These are phyloP conservation scores for Basidiobolus heterosporus DNA, from an alignment of 371 early-diverging fungal species.

Conservation along the genomic window DNA sequence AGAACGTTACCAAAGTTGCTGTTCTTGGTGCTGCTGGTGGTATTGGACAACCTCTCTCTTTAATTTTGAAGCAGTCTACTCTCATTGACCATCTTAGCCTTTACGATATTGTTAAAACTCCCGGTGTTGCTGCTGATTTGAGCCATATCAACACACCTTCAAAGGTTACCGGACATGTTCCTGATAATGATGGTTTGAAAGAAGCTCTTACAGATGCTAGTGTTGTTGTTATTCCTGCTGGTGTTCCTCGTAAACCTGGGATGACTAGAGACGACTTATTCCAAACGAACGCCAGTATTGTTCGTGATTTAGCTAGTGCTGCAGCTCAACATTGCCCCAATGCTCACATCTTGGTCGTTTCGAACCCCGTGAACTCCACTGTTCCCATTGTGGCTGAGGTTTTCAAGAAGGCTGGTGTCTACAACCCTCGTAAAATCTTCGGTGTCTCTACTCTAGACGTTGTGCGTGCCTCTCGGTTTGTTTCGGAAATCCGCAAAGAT, in stretches of 20 bases:
- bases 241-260: slow-evolving; percentile 80
- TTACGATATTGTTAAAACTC: slow-evolving; percentile 59
- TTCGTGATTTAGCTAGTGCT: slow-evolving; percentile 58
- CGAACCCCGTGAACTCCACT: slow-evolving; percentile 88
- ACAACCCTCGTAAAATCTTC: slow-evolving; percentile 63
- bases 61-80: slow-evolving; percentile 63
- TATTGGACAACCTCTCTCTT: slow-evolving; percentile 82
- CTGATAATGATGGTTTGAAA: slow-evolving; percentile 32
- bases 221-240: slow-evolving; percentile 87
- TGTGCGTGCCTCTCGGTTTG: slow-evolving; percentile 75
- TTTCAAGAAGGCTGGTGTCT: slow-evolving; percentile 59
- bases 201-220: slow-evolving; percentile 51
- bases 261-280: slow-evolving; percentile 84
- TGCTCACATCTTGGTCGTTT: slow-evolving; percentile 66
- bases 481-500: slow-evolving; percentile 31
- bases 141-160: slow-evolving; percentile 55
- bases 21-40: slow-evolving; percentile 78
- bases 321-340: slow-evolving; percentile 60
- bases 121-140: slow-evolving; percentile 62
- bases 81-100: slow-evolving; percentile 41
- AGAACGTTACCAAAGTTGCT: slow-evolving; percentile 22
- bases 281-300: slow-evolving; percentile 75
- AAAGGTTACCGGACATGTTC: slow-evolving; percentile 29
- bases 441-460: slow-evolving; percentile 84
- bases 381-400: slow-evolving; percentile 76